Base-by-base conservation (phyloP, 2,329 filamentous ascomycete genomes). In the Colletotrichum agaves region DNA sequence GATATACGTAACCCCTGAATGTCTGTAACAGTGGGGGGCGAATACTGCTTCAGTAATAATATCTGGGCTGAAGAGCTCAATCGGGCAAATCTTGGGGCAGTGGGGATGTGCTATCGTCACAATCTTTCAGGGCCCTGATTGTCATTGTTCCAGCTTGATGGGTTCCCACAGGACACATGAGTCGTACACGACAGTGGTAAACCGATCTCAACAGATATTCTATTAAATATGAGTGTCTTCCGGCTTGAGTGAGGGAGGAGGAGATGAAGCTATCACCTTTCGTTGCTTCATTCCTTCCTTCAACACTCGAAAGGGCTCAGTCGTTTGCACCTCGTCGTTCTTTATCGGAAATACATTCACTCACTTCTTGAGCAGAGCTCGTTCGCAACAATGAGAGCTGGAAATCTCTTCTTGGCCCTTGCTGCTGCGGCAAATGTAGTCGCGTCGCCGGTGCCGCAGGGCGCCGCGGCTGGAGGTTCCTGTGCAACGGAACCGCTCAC, bases 401-500 rank as follows among this genome's bases (percentile, higher is more conserved):
- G 19, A 7, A 23, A 35, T 17, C 27, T 52, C 17, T 12, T 52
- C 5, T 2, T 52, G 23, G 23, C 27, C 33, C n/a, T n/a, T n/a
- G 15, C 35, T 7, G 47, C 27, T 15, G 46, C 46, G 11, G 15
- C 46, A 23, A 8, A 3, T 23, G 46, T 13, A 7, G n/a, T 49
- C 15, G 58, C 46, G 2, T 43, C 58, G 6, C 58, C 58, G 12
- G 3, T 61, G 13, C 58, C 58, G 3, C 58, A 61, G 15, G 39
- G 10, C 19, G n/a, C 44, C n/a, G 43, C 21, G 4, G 21, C 31
- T 12, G 33, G 19, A 11, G 35, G 23, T 15, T n/a, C 33, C 3
- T 61, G 58, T 17, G 43, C 37, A 13, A 50, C 58, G 3, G 58
- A 61, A 31, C 3, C 58, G 3, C 35, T 61, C 11, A 61, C 11